Percentiles rank a stretch among this genome's conserved stretches.
These are phyloP conservation scores for Fistulina hepatica DNA, from an alignment of 1,284 basidiomycete species.

Conservation along the genomic window DNA sequence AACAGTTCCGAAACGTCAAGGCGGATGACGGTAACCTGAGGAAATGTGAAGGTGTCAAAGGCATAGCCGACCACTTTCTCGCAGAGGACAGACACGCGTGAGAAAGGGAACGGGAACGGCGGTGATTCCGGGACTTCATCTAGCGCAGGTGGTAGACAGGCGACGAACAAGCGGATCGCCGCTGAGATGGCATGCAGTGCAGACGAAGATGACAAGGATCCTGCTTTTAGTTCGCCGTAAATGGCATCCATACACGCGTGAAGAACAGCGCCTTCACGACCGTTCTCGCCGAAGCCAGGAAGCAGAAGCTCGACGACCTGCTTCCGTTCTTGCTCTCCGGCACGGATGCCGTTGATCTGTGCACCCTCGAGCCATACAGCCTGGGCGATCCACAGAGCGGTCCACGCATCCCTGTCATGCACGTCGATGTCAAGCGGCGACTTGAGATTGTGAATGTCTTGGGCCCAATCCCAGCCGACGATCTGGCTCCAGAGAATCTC, in stretches of 20 bases:
- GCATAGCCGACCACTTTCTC: slow-evolving; percentile 38
- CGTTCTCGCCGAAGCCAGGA: slow-evolving; percentile 29
- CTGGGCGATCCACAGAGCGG: slow-evolving; percentile 42
- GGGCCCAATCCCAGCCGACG: slow-evolving; percentile 62
- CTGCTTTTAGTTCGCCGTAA: slow-evolving; percentile 16
- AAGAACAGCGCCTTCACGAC: slow-evolving; percentile 30
- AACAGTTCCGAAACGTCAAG: slow-evolving; percentile 33
- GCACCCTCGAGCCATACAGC: slow-evolving; percentile 69
- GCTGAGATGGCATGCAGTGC: slow-evolving; percentile 32
- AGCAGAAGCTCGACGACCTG: slow-evolving; percentile 26
- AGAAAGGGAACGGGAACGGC: slow-evolving; percentile 47
- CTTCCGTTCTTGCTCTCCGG: slow-evolving; percentile 53
- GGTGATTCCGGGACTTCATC: slow-evolving; percentile 28
- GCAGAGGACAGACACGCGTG: slow-evolving; percentile 39
- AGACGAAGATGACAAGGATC: slow-evolving; percentile 15
- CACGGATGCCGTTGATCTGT: slow-evolving; percentile 54
- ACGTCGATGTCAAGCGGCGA: slow-evolving; percentile 19
- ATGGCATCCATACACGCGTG: slow-evolving; percentile 25
- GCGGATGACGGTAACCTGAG: too few species aligned
- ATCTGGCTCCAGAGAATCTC: slow-evolving; percentile 88
- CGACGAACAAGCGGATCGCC: slow-evolving; percentile 51
- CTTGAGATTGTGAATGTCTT: slow-evolving; percentile 39
- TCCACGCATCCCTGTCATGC: slow-evolving; percentile 29
- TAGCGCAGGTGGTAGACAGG: slow-evolving; percentile 38
- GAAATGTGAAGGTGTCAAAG: too few species aligned